phyloP scores from a whole-genome alignment of 1,139 yeast genomes.

The Debaryomyces sp. region DNA sequence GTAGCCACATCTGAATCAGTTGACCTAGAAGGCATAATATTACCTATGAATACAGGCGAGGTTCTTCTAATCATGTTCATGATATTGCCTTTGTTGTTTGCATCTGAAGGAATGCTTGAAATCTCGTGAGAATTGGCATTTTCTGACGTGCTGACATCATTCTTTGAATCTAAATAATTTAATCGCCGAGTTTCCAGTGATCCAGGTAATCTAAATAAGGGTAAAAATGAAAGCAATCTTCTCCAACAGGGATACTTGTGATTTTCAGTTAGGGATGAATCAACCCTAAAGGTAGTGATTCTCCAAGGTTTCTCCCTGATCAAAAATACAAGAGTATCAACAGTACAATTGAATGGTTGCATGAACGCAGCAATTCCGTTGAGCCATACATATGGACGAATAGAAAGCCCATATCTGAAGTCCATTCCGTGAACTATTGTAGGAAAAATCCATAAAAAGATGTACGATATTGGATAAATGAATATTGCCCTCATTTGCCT shows the following conservation, averaged over 20 bases:
- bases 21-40: neutral
- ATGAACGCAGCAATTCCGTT: conserved; percentile 69
- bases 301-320: conserved; percentile 81
- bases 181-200: neutral
- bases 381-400: conserved; percentile 64
- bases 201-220: conserved; percentile 3
- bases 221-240: conserved; percentile 3
- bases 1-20: no score
- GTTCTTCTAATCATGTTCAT: neutral
- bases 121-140: neutral
- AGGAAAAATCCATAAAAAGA: conserved; percentile 82
- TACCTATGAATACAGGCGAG: neutral
- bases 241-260: conserved; percentile 4
- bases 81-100: neutral
- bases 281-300: conserved; percentile 1
- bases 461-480: conserved; percentile 80
- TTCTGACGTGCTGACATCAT: neutral
- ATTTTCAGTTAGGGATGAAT: neutral
- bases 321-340: conserved; percentile 75
- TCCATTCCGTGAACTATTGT: conserved; percentile 67
- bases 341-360: conserved; percentile 80
- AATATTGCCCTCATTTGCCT: conserved; percentile 82
- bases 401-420: conserved; percentile 46
- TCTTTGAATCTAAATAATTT: neutral
- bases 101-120: neutral